Base-by-base conservation (phyloP, 805 yeast genomes). In the Schwanniomyces sp. region DNA sequence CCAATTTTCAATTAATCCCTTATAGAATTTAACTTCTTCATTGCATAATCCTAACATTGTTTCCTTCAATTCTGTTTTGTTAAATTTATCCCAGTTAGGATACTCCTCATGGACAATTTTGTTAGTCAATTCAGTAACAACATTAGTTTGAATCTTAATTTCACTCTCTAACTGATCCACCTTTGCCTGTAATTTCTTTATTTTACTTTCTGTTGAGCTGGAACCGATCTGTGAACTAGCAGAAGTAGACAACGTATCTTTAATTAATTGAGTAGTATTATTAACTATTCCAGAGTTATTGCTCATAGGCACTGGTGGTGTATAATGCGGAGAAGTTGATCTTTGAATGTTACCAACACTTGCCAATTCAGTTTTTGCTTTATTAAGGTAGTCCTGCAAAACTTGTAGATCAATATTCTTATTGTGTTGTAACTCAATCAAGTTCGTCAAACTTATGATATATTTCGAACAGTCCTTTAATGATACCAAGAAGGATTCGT, bases 321-420 rank as follows among this genome's bases (percentile, higher is more conserved):
- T 55, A 40, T 39, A 49, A 11, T 50, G 55, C 7, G 41, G 37
- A 7, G 49, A 44, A 11, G 34, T 29, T n/a, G 46, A 37, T n/a
- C 54, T 47, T 4, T 43, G 47, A 36, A 46, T 37, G 11, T 57
- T 55, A 21, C 63, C 62, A 14, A 64, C 27, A 18, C 47, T 46
- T 11, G 50, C 79, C 55, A 83, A 82, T 55, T 92, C 98, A 34
- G 71, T 70, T 42, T 79, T 75, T 0, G 96, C 83, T 58, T 88
- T 86, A 36, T 76, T 75, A 47, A 91, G 70, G 67, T 92, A 92
- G 46, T 87, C 95, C 34, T 82, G 80, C 39, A 92, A 72, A 44
- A 88, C 95, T 61, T 94, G 97, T 59, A 86, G 85, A 63, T 92
- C 99, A 25, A 92, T 80, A 57, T 88, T 91, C 64, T 91, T 91